Evolutionary conservation across 495 filamentous ascomycete genomes (phyloP), one percentile per base, ranked within the genome.

Genomic region (Podospora conica): DNA sequence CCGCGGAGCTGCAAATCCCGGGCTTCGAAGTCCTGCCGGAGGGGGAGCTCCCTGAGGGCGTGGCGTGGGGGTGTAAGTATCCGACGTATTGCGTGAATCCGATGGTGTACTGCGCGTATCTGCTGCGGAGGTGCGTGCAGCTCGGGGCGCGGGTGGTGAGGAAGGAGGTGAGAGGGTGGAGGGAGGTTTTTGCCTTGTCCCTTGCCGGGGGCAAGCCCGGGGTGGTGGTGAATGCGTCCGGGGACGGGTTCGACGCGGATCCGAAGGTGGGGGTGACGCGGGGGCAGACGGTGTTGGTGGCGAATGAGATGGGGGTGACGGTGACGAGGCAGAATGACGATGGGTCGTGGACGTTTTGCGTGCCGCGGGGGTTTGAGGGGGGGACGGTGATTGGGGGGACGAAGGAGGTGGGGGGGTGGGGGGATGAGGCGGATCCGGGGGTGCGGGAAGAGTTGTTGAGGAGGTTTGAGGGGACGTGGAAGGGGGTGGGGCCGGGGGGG

Each of bases 351-450:
- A 83, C 81, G 20, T 88, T 88, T 71, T 84, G 77, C 60, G 82
- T 89, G 3, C 85, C 87, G 3, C 82, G 87, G 1, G 82, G 81
- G 2, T 82, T 86, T 22, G 78, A 82, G 6, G 85, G 86, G 1
- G 87, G 86, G 0, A 88, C 86, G 0, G 76, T 88, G 24, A 84
- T 89, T 56, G 87, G 87, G 15, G 87, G 86, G 0, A 88, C 86
- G 7, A 88, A 87, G 66, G 82, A 88, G 67, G 80, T 82, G 1
- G 74, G 82, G 58, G 76, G 87, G 65, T 88, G 84, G 83, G 78
- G 83, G 64, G 76, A 78, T 1, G 75, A 79, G 55, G 82, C 85
- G 3, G 79, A 74, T 0, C 63, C 63, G 10, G 82, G 83, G 64
- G 81, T 79, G 9, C 73, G 84, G 33, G 76, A 79, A 63, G 68